A percentile compares a stretch with the other conserved stretches of the same genome.
Conservation (phyloP, 306 rosid genomes). For the Hippophae rhamnoides region DNA sequence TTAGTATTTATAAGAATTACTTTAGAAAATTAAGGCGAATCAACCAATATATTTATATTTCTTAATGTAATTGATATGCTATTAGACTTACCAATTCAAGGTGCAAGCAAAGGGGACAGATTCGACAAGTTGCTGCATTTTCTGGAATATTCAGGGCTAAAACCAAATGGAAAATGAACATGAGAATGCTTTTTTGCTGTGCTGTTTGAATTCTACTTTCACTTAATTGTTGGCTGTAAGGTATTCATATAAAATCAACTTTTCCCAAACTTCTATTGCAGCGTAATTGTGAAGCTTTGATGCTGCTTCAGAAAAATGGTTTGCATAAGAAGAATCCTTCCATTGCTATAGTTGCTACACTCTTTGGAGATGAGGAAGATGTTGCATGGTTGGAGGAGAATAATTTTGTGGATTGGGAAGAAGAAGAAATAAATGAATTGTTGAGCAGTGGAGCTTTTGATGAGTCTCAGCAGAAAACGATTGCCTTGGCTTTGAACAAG, state of each 20-base stretch:
- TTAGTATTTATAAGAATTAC: too few relatives aligned
- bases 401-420: slow-evolving; percentile 42
- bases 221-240: neutral
- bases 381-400: slow-evolving; percentile 53
- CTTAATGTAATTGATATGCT: too few relatives aligned
- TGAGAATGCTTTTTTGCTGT: neutral
- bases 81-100: too few relatives aligned
- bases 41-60: too few relatives aligned
- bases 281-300: slow-evolving; percentile 88
- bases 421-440: slow-evolving; percentile 25
- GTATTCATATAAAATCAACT: neutral
- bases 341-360: slow-evolving; percentile 53
- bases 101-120: too few relatives aligned
- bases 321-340: slow-evolving; percentile 67
- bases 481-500: slow-evolving; percentile 60
- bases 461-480: slow-evolving; percentile 47
- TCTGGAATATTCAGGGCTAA: too few relatives aligned
- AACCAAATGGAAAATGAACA: too few relatives aligned
- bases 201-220: neutral
- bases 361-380: slow-evolving; percentile 70
- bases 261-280: slow-evolving; percentile 15
- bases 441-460: slow-evolving; percentile 36
- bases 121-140: too few relatives aligned
- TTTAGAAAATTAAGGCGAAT: too few relatives aligned
- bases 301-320: slow-evolving; percentile 78